phyloP scores from a whole-genome alignment of 345 rosid genomes.

The thale cress (Arabidopsis thaliana) region TAIR10.1 NC_003076.8:18427001-18427500 shows the following conservation, averaged over 20 bases:
- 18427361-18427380: background rate
- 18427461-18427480: constrained; percentile 58
- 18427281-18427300: background rate
- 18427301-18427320: background rate
- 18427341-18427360: background rate
- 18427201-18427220: constrained; percentile 3
- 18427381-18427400: background rate
- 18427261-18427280: background rate
- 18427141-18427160: constrained; percentile 44
- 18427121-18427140: constrained; percentile 45
- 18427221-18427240: background rate
- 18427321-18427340: background rate
- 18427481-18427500: constrained; percentile 62
- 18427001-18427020: constrained; percentile 62
- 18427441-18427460: constrained; percentile 47
- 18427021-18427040: constrained; percentile 52
- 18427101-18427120: constrained; percentile 53
- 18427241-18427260: background rate
- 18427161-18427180: constrained; percentile 11
- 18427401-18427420: constrained; percentile 2
- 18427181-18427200: background rate
- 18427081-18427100: constrained; percentile 56
- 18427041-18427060: constrained; percentile 54
- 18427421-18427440: constrained; percentile 38
- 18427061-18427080: constrained; percentile 46